phyloP scores from a whole-genome alignment of 495 filamentous ascomycete species.

The Penicillium daleae region DNA sequence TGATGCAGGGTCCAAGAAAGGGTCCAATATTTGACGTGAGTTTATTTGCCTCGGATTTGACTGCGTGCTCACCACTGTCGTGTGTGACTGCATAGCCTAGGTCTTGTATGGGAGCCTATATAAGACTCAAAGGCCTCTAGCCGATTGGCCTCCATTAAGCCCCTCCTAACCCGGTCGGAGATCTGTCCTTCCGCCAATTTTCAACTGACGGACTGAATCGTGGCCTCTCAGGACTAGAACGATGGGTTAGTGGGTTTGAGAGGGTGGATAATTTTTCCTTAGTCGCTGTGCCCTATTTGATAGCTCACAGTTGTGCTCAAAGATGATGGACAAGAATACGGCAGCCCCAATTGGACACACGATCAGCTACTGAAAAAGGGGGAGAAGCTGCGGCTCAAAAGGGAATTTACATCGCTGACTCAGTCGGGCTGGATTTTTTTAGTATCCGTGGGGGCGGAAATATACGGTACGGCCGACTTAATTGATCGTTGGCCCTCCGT shows the following conservation, averaged over 20 bases:
- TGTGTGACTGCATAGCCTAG: background rate
- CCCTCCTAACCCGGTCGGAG: background rate
- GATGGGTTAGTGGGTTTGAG: background rate
- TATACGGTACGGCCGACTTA: background rate
- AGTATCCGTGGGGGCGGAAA: background rate
- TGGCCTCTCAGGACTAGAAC: background rate
- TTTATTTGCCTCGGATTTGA: background rate
- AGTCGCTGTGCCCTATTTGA: background rate
- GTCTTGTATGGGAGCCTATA: background rate
- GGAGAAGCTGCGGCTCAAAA: constrained; percentile 9
- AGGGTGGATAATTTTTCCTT: background rate
- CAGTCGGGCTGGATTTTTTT: too few species aligned
- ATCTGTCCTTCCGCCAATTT: constrained; percentile 1
- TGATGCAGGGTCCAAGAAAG: constrained; percentile 1
- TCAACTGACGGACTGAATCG: background rate
- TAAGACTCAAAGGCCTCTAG: background rate
- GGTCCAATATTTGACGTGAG: constrained; percentile 6
- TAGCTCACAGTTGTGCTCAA: background rate
- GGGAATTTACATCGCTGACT: too few species aligned
- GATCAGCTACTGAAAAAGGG: constrained; percentile 12
- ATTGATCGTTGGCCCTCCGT: background rate
- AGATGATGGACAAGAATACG: constrained; percentile 3
- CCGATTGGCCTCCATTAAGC: background rate
- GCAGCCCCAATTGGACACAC: constrained; percentile 2
- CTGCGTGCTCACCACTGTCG: background rate